phyloP scores from a whole-genome alignment of 345 rosid species.

The Euphorbia pulcherrima region DNA sequence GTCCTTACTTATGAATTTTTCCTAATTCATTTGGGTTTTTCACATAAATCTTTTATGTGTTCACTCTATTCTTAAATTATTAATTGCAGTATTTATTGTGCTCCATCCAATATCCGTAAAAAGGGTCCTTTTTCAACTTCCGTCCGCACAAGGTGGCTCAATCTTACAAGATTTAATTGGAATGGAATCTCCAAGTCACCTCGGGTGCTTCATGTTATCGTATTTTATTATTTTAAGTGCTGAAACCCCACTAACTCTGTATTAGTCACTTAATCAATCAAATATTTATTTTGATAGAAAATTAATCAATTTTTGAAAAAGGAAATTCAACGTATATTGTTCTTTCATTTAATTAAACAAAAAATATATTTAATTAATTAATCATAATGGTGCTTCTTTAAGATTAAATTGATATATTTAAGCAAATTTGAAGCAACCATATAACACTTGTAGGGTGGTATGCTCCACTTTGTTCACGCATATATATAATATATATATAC shows the following conservation, averaged over 20 bases:
- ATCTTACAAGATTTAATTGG: neutral
- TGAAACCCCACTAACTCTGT: constrained; percentile 10
- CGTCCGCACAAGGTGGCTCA: too few relatives aligned
- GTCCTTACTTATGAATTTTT: too few relatives aligned
- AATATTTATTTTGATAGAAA: neutral
- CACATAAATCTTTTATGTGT: too few relatives aligned
- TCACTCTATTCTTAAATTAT: too few relatives aligned
- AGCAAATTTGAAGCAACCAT: constrained; percentile 23
- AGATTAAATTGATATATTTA: neutral
- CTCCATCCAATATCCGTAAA: too few relatives aligned
- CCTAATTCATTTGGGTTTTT: too few relatives aligned
- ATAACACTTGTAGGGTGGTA: constrained; percentile 35
- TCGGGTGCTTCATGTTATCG: constrained; percentile 30
- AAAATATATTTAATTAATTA: neutral
- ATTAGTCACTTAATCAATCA: neutral
- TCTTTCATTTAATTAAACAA: neutral
- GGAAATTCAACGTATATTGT: neutral
- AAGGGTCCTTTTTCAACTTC: too few relatives aligned
- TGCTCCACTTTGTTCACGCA: constrained; percentile 42
- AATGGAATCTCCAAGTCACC: constrained; percentile 19
- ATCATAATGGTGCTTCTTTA: neutral
- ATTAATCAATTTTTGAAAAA: too few relatives aligned
- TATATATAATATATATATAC: too few relatives aligned
- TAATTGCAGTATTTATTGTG: too few relatives aligned
- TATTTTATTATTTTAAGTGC: constrained; percentile 24